Percentiles rank a stretch among this genome's conserved stretches.
These are phyloP conservation scores for Articulospora tetracladia DNA, from an alignment of 495 filamentous ascomycete genomes.

Conservation along the genomic window DNA sequence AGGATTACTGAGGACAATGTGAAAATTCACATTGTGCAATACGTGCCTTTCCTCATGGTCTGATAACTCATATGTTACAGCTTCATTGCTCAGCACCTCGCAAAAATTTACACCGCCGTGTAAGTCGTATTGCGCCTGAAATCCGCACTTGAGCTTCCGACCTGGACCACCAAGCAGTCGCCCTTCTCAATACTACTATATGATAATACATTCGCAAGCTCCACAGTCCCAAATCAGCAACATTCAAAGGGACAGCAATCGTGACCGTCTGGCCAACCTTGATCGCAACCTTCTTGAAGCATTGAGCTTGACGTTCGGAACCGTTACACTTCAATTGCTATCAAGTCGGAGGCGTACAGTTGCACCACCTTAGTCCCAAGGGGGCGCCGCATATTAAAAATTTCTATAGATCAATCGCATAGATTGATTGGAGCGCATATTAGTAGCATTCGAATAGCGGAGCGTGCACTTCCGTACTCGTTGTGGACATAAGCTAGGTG, in stretches of 20 bases:
- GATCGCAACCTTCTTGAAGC: conserved; percentile 64
- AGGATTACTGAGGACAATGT: neutral
- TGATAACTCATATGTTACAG: neutral
- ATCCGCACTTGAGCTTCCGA: conserved; percentile 55
- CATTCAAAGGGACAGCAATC: conserved; percentile 48
- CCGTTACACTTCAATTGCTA: conserved; percentile 58
- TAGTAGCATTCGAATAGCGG: neutral
- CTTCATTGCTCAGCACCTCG: neutral
- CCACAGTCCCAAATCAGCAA: conserved; percentile 54
- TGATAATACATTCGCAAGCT: conserved; percentile 60
- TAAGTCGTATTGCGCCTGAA: conserved; percentile 52
- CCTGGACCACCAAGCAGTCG: conserved; percentile 53
- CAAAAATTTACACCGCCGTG: conserved; percentile 31
- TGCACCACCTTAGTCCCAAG: conserved; percentile 64
- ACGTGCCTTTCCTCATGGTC: neutral
- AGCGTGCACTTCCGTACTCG: neutral
- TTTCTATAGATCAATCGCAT: neutral
- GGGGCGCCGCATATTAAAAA: neutral
- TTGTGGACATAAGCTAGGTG: neutral
- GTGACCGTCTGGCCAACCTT: conserved; percentile 54
- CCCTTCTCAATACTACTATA: conserved; percentile 70
- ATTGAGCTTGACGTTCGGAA: conserved; percentile 62
- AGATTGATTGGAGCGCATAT: conserved; percentile 1
- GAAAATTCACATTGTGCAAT: neutral
- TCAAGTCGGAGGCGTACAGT: conserved; percentile 58